These are phyloP conservation scores for Neonectria sp. DNA, from an alignment of 2,329 filamentous ascomycete genomes.

Conservation along the genomic window DNA sequence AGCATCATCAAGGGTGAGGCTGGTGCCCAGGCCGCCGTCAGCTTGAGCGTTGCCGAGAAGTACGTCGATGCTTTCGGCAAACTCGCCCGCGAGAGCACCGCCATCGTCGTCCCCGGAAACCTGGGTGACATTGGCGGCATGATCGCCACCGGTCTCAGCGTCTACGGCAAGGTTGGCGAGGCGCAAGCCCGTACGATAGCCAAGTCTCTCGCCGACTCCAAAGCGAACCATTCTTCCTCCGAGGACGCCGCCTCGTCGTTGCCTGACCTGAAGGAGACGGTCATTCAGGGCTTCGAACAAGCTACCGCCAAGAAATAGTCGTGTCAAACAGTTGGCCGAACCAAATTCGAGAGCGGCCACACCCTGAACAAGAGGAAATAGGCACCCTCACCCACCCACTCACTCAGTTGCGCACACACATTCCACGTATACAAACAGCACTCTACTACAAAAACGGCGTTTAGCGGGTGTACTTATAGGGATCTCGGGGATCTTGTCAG, in stretches of 20 bases:
- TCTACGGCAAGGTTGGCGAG: constrained; percentile 94
- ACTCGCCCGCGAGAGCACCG: constrained; percentile 94
- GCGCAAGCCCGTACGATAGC: constrained; percentile 80
- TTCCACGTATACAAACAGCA: constrained; percentile 32
- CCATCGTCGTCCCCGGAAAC: constrained; percentile 95
- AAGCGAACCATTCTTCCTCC: constrained; percentile 38
- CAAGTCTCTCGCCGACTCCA: constrained; percentile 61
- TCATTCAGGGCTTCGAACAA: constrained; percentile 59
- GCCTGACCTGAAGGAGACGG: constrained; percentile 55
- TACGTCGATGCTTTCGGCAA: constrained; percentile 97
- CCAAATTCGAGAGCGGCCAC: background rate
- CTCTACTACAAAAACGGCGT: constrained; percentile 47
- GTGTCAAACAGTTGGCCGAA: background rate
- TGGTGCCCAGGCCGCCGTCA: constrained; percentile 86
- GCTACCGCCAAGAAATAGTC: constrained; percentile 51
- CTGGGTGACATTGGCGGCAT: constrained; percentile 96
- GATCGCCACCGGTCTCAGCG: constrained; percentile 96
- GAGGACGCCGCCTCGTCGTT: constrained; percentile 35
- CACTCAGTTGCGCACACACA: constrained; percentile 38
- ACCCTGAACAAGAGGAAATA: constrained; percentile 8
- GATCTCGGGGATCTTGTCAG: constrained; percentile 37
- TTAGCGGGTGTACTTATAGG: constrained; percentile 50
- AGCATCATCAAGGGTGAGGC: constrained; percentile 81
- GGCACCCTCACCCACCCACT: constrained; percentile 26
- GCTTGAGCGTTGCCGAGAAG: constrained; percentile 93